Conservation (phyloP, 2,329 filamentous ascomycete species). For the Talaromyces rugulosus region DNA sequence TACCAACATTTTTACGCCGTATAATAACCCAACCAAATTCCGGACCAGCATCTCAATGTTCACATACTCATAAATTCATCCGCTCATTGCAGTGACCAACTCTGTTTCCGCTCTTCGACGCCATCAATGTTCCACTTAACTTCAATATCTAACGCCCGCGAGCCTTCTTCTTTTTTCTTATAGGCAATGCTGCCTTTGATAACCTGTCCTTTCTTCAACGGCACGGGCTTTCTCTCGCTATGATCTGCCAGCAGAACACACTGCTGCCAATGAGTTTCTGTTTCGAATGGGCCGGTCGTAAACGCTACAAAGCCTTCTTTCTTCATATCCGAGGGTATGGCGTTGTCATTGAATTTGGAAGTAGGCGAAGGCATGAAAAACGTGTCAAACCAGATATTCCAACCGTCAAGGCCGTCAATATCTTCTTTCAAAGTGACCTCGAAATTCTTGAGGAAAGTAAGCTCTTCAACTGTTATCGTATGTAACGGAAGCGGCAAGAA, state of each 20-base stretch:
- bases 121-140: slow-evolving; percentile 57
- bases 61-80: neutral
- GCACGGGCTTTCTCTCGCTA: slow-evolving; percentile 42
- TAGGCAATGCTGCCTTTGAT: slow-evolving; percentile 68
- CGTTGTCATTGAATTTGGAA: slow-evolving; percentile 49
- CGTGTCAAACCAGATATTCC: slow-evolving; percentile 89
- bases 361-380: slow-evolving; percentile 70
- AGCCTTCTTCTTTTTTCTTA: slow-evolving; percentile 63
- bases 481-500: slow-evolving; percentile 77
- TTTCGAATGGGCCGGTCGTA: slow-evolving; percentile 75
- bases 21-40: neutral
- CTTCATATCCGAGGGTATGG: slow-evolving; percentile 58
- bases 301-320: slow-evolving; percentile 67
- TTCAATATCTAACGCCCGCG: slow-evolving; percentile 63
- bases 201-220: slow-evolving; percentile 52
- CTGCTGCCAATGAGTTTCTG: slow-evolving; percentile 87
- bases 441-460: slow-evolving; percentile 71
- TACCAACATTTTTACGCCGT: neutral
- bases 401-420: slow-evolving; percentile 73
- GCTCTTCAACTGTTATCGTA: slow-evolving; percentile 64
- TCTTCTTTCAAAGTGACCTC: slow-evolving; percentile 57
- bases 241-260: slow-evolving; percentile 68
- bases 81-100: slow-evolving; percentile 38
- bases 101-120: slow-evolving; percentile 36
- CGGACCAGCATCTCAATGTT: neutral